Evolutionary conservation across 2,329 filamentous ascomycete genomes (phyloP).

Genomic region (Fusarium caatingaense): DNA sequence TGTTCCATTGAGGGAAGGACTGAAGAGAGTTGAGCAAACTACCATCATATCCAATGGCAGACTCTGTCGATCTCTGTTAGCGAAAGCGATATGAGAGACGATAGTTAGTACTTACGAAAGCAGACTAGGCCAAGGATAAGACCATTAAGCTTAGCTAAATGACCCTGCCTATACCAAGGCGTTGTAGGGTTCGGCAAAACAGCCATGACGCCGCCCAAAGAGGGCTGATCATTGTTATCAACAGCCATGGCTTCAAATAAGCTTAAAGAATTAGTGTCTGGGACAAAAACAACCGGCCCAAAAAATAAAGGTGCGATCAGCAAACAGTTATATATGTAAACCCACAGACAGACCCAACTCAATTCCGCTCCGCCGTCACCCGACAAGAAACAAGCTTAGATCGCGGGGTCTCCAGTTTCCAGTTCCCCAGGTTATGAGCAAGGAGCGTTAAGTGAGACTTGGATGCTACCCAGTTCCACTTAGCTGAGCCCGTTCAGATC

Average conservation of each 20-base stretch:
- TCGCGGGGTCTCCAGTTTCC: conserved; percentile 25
- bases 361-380: neutral
- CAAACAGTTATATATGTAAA: neutral
- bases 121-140: conserved; percentile 16
- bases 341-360: neutral
- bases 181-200: conserved; percentile 11
- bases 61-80: neutral
- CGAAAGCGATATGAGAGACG: fast-evolving
- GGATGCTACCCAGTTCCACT: conserved; percentile 8
- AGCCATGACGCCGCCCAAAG: neutral
- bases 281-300: neutral
- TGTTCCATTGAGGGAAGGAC: conserved; percentile 15
- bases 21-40: conserved; percentile 18
- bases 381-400: neutral
- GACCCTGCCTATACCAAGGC: conserved; percentile 17
- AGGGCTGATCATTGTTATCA: neutral
- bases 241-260: neutral
- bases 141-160: conserved; percentile 7
- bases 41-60: conserved; percentile 16
- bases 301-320: conserved; percentile 8
- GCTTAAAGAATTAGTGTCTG: neutral
- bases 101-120: conserved; percentile 2
- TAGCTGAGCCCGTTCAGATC: conserved; percentile 1
- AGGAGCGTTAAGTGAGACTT: neutral
- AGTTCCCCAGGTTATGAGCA: conserved; percentile 10